Conservation (phyloP, 177 flowering plant species). For the Tripterygium wilfordii region DNA sequence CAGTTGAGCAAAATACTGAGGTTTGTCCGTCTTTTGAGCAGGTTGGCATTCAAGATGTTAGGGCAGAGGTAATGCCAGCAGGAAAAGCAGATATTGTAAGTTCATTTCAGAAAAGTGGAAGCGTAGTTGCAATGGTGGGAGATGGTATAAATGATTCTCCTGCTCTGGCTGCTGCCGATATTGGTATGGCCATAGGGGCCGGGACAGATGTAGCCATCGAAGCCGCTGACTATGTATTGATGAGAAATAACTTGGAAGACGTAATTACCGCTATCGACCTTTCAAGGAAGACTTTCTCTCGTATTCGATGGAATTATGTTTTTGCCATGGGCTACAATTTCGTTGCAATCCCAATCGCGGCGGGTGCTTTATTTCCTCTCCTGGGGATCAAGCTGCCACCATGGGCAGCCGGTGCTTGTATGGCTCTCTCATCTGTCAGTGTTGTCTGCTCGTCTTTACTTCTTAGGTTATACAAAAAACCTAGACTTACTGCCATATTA, state of each 20-base stretch:
- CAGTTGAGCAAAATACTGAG: background rate
- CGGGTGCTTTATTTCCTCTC: conserved; percentile 78
- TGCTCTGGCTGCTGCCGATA: conserved; percentile 96
- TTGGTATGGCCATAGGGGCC: conserved; percentile 99
- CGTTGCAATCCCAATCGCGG: conserved; percentile 85
- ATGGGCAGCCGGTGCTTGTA: conserved; percentile 98
- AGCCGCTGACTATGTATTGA: conserved; percentile 94
- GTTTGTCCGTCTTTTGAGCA: conserved; percentile 20
- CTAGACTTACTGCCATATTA: conserved; percentile 82
- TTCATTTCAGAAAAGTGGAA: conserved; percentile 77
- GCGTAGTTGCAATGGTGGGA: conserved; percentile 93
- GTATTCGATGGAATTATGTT: conserved; percentile 73
- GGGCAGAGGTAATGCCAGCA: conserved; percentile 93
- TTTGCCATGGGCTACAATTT: conserved; percentile 97
- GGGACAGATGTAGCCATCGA: conserved; percentile 98
- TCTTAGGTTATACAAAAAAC: conserved; percentile 79
- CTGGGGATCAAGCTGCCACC: conserved; percentile 72
- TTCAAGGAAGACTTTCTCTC: conserved; percentile 77
- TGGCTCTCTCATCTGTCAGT: conserved; percentile 95
- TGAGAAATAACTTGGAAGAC: conserved; percentile 91
- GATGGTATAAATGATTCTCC: conserved; percentile 99
- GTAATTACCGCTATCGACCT: conserved; percentile 95
- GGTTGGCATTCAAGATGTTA: conserved; percentile 87
- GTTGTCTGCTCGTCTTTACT: conserved; percentile 98
- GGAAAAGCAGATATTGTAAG: conserved; percentile 90